A percentile compares a stretch with the other conserved stretches of the same genome.
Evolutionary conservation across 1,139 yeast genomes (phyloP).

Genomic region (Hansenula sp.): DNA sequence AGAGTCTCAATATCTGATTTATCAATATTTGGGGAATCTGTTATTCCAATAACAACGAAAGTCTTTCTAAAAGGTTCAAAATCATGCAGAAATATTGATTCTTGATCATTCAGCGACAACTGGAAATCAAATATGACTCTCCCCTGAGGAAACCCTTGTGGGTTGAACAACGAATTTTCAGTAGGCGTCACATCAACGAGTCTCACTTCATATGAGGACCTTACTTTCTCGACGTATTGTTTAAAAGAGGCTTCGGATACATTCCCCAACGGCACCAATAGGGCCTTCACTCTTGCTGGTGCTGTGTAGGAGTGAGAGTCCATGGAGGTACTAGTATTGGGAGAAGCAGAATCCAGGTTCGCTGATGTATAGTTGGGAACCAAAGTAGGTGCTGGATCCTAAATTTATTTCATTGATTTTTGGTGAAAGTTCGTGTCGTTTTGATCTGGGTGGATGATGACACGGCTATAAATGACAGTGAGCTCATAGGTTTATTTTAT

Average conservation of each 20-base stretch:
- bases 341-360: too few relatives aligned
- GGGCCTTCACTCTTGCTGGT: conserved; percentile 65
- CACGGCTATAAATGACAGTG: too few relatives aligned
- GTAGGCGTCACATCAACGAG: conserved; percentile 72
- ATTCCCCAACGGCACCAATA: conserved; percentile 69
- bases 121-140: conserved; percentile 56
- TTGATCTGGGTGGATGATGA: neutral
- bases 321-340: conserved; percentile 6
- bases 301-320: conserved; percentile 37
- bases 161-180: conserved; percentile 63
- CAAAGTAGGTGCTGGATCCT: too few relatives aligned
- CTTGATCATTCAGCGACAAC: conserved; percentile 48
- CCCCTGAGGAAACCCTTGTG: conserved; percentile 83
- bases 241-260: conserved; percentile 46
- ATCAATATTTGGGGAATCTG: conserved; percentile 28
- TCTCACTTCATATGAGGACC: conserved; percentile 58
- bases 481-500: too few relatives aligned
- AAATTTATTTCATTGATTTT: neutral
- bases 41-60: conserved; percentile 61
- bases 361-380: too few relatives aligned
- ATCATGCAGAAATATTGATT: conserved; percentile 68
- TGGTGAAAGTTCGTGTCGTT: too few relatives aligned
- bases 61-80: conserved; percentile 85
- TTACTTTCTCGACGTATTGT: conserved; percentile 41
- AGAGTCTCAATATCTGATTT: conserved; percentile 32